Conservation (phyloP, 306 rosid species). For the Coriaria nepalensis region DNA sequence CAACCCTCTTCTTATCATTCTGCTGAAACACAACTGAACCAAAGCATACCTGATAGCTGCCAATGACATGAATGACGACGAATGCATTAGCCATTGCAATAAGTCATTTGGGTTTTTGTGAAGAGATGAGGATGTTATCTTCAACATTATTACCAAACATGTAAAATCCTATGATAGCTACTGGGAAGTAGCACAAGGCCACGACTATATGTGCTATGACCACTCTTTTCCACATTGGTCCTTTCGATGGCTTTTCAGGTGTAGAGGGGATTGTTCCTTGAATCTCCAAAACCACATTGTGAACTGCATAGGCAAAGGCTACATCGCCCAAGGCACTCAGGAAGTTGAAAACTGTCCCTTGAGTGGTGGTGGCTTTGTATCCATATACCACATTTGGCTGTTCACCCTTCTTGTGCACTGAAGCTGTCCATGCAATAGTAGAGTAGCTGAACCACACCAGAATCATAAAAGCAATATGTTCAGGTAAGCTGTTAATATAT, state of each 20-base stretch:
- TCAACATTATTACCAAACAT: slow-evolving; percentile 49
- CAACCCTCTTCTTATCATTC: too few relatives aligned
- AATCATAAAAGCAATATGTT: neutral
- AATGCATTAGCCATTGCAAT: slow-evolving; percentile 74
- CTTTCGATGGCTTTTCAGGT: slow-evolving; percentile 80
- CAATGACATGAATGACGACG: slow-evolving; percentile 84
- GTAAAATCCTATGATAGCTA: slow-evolving; percentile 65
- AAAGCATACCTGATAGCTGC: slow-evolving; percentile 69
- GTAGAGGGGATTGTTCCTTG: slow-evolving; percentile 95
- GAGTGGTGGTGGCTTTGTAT: slow-evolving; percentile 25
- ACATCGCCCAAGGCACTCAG: slow-evolving; percentile 59
- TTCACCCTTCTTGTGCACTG: slow-evolving; percentile 55
- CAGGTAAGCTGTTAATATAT: too few relatives aligned
- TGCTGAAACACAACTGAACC: neutral
- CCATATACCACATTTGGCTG: slow-evolving; percentile 41
- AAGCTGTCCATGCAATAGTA: slow-evolving; percentile 75
- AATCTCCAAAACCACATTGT: slow-evolving; percentile 85
- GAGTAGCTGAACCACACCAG: slow-evolving; percentile 45
- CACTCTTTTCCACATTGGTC: slow-evolving; percentile 93
- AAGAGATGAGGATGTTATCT: slow-evolving; percentile 46
- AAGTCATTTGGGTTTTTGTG: slow-evolving; percentile 63
- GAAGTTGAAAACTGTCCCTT: slow-evolving; percentile 52
- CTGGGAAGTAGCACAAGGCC: slow-evolving; percentile 90
- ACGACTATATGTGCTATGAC: slow-evolving; percentile 64
- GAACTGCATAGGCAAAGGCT: slow-evolving; percentile 93